These are phyloP conservation scores for Sclerotinia subarctica DNA, from an alignment of 2,329 filamentous ascomycete species.

Conservation along the genomic window DNA sequence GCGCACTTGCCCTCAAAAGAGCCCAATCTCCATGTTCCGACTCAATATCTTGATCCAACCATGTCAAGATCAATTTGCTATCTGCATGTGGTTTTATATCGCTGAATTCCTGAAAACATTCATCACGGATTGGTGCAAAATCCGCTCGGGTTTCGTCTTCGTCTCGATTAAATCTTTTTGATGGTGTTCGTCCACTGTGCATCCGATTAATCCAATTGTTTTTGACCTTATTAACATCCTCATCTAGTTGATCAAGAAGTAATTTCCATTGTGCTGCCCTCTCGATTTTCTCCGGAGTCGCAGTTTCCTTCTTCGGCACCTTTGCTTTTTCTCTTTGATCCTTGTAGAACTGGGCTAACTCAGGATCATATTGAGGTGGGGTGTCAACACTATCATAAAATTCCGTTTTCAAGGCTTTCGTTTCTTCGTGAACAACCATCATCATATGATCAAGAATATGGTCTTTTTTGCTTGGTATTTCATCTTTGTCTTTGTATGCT, in stretches of 20 bases:
- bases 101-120: slow-evolving; percentile 27
- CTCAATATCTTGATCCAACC: slow-evolving; percentile 22
- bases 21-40: slow-evolving; percentile 42
- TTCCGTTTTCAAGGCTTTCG: slow-evolving; percentile 33
- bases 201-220: background rate
- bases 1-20: slow-evolving; percentile 45
- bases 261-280: slow-evolving; percentile 21
- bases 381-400: slow-evolving; percentile 18
- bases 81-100: slow-evolving; percentile 31
- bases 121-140: slow-evolving; percentile 18
- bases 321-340: slow-evolving; percentile 18
- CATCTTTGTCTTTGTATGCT: background rate
- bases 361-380: slow-evolving; percentile 27
- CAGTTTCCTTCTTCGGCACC: slow-evolving; percentile 21
- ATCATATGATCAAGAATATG: slow-evolving; percentile 64
- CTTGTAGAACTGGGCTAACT: slow-evolving; percentile 30
- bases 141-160: slow-evolving; percentile 15
- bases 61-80: slow-evolving; percentile 23
- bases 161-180: background rate
- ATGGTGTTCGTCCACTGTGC: background rate
- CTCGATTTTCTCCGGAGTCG: background rate
- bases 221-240: slow-evolving; percentile 5
- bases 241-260: background rate
- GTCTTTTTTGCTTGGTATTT: slow-evolving; percentile 20
- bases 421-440: slow-evolving; percentile 49